Conservation (phyloP, 306 rosid genomes). For the Lathyrus aphaca region DNA sequence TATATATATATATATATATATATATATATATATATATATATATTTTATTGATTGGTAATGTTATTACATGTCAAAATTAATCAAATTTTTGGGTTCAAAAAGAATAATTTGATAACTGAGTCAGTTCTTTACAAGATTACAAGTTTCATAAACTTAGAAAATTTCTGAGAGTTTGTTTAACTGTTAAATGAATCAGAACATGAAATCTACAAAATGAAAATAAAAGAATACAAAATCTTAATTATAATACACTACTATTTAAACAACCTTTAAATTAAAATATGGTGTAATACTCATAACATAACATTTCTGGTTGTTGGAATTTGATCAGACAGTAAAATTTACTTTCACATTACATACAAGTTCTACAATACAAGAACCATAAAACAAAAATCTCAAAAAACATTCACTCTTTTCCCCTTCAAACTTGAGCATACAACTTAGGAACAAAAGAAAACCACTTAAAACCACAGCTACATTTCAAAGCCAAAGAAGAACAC, state of each 20-base stretch:
- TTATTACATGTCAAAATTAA: not conserved
- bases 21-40: not conserved
- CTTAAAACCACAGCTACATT: constrained; percentile 83
- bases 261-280: too few relatives aligned
- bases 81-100: not conserved
- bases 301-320: too few relatives aligned
- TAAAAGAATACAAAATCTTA: not conserved
- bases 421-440: constrained; percentile 53
- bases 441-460: constrained; percentile 90
- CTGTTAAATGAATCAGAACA: not conserved
- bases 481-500: constrained; percentile 73
- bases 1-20: not conserved
- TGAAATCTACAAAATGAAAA: not conserved
- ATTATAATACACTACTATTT: not conserved
- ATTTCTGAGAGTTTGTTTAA: not conserved
- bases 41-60: not conserved
- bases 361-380: not conserved
- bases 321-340: too few relatives aligned
- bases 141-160: not conserved
- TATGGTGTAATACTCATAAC: too few relatives aligned
- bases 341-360: too few relatives aligned
- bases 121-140: not conserved
- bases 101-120: not conserved
- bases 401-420: not conserved
- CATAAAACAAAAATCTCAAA: not conserved